A percentile compares a stretch with the other conserved stretches of the same genome.
Evolutionary conservation across 2,329 filamentous ascomycete genomes (phyloP).

Genomic region (Penicillium sp.): DNA sequence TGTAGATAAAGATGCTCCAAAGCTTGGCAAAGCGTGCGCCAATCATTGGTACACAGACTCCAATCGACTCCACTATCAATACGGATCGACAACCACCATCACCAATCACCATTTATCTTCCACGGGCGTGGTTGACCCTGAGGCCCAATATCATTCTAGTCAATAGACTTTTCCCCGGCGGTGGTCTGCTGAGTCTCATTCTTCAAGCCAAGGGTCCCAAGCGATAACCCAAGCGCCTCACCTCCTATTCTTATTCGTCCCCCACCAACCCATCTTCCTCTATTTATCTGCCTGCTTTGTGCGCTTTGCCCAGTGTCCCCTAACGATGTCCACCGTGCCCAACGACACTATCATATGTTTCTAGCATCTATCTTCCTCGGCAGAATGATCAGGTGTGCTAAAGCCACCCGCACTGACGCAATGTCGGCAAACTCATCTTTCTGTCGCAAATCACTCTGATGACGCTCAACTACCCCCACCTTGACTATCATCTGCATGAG

Average conservation of each 20-base stretch:
- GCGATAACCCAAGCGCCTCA: slow-evolving; percentile 62
- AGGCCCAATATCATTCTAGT: not conserved
- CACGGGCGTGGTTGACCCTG: slow-evolving; percentile 7
- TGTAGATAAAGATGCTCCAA: not conserved
- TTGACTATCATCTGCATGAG: slow-evolving; percentile 71
- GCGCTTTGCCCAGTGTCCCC: slow-evolving; percentile 49
- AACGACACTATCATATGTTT: slow-evolving; percentile 62
- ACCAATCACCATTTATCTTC: not conserved
- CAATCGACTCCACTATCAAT: not conserved
- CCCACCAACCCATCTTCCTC: slow-evolving; percentile 64
- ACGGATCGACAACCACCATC: not conserved
- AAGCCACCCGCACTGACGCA: slow-evolving; percentile 69
- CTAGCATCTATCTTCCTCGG: slow-evolving; percentile 64
- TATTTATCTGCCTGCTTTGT: slow-evolving; percentile 53
- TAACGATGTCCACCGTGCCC: slow-evolving; percentile 48
- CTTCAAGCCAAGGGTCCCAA: slow-evolving; percentile 41
- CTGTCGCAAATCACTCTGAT: slow-evolving; percentile 61
- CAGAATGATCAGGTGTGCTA: slow-evolving; percentile 57
- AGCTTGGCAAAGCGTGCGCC: slow-evolving; percentile 6
- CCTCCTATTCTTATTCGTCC: slow-evolving; percentile 61
- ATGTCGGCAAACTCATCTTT: slow-evolving; percentile 61
- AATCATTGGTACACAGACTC: not conserved
- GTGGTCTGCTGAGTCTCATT: not conserved
- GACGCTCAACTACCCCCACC: slow-evolving; percentile 66
- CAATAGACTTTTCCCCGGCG: not conserved